phyloP scores from a whole-genome alignment of 2,329 filamentous ascomycete genomes.

The Dactylellina haptotyla region DNA sequence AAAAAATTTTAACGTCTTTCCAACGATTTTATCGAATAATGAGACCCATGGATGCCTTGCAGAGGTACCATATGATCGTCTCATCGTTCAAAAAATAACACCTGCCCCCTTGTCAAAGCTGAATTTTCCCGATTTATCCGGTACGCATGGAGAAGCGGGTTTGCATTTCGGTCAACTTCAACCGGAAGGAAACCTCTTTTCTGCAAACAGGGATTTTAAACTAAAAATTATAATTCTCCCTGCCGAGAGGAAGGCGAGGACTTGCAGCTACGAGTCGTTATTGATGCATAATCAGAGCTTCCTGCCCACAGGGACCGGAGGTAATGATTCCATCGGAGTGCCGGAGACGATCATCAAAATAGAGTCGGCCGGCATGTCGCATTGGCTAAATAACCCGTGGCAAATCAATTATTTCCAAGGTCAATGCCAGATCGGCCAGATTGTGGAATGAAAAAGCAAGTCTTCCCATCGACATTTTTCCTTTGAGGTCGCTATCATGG shows the following conservation, averaged over 20 bases:
- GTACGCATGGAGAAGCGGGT: conserved; percentile 41
- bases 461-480: conserved; percentile 1
- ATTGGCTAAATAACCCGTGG: conserved; percentile 49
- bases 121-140: conserved; percentile 54
- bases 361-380: conserved; percentile 30
- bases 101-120: conserved; percentile 45
- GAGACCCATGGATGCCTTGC: conserved; percentile 44
- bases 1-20: conserved; percentile 13
- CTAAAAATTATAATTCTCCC: conserved; percentile 50
- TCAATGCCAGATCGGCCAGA: conserved; percentile 32
- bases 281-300: conserved; percentile 24
- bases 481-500: conserved; percentile 2
- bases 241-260: conserved; percentile 47
- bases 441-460: conserved; percentile 11
- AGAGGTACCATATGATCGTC: conserved; percentile 43
- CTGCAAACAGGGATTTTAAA: conserved; percentile 46
- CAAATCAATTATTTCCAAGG: conserved; percentile 24
- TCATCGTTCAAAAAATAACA: conserved; percentile 41
- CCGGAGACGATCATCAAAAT: conserved; percentile 30
- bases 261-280: conserved; percentile 25
- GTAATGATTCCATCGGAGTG: conserved; percentile 49
- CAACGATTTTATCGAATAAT: conserved; percentile 44
- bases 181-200: conserved; percentile 39
- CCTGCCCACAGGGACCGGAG: conserved; percentile 22
- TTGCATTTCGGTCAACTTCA: conserved; percentile 49